Evolutionary conservation across 2,329 filamentous ascomycete species (phyloP), one percentile per base, ranked within the genome.

Genomic region (Calonectria pseudoreteaudii): DNA sequence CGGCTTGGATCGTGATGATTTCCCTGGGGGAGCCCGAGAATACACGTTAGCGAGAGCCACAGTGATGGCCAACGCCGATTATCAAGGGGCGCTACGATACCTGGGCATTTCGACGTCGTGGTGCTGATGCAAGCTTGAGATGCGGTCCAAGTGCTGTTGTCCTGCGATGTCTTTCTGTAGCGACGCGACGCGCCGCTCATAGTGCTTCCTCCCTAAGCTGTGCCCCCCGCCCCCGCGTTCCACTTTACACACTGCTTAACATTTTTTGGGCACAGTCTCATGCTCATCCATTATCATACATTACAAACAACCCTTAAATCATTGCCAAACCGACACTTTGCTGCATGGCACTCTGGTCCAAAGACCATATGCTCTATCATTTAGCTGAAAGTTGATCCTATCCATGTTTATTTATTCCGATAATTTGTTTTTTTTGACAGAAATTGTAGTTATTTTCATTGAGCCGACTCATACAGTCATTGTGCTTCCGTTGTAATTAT

Each of bases 1-100:
- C 97, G 78, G 97, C 96, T 88, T 99, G 97, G 81, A 99, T 94
- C 76, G 97, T 99, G 86, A 99, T 99, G 82, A 99, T 99, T 91
- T 99, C 97, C 87, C 97, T 98, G 80, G 1, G 70, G 20, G 23
- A 11, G 31, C 36, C 34, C 36, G 23, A 18, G 26, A 34, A 41
- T 44, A 38, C 50, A 16, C 26, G 26, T 66, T 31, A 58, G 41
- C 58, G 20, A 49, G 9, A 31, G 34, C 31, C 23, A 23, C 13
- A 38, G 11, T 14, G 18, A 38, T 9, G n/a, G 23, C 13, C 9
- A 47, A 44, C 1, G 28, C 14, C 4, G 36, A 18, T 50, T 0
- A 23, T 47, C 14, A 5, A 18, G 34, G 62, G 47, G 52, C 34
- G 28, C 23, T 31, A 71, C 47, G 30, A 36, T 73, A 71, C 71